Base-by-base conservation (phyloP, 768 basidiomycete genomes). In the Termitomyces sp. region DNA sequence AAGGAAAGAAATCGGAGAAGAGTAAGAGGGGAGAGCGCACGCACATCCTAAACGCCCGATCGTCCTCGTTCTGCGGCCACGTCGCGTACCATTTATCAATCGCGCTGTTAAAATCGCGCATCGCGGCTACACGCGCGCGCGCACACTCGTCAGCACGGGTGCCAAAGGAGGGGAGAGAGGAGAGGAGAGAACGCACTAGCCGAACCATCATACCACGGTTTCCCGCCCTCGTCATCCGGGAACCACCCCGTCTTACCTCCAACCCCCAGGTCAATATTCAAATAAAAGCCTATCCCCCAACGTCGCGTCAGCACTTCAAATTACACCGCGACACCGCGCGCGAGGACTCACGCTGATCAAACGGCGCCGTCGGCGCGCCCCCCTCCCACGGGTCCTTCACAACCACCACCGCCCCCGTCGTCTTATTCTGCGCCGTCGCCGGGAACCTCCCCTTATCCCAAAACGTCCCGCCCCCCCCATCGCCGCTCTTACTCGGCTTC, bases 231-330 rank as follows among this genome's bases (percentile, higher is more conserved):
- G 6, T 76, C 79, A 67, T 96, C 94, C 0, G 90, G 90, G 82
- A 95, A 95, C 89, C 88, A 95, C 26, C 93, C 93, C 61, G 82
- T 86, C 55, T 89, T 93, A 0, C 91, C 92, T 0, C 93, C 93
- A 0, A 79, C 91, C 0, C 87, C 89, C 9, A 95, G 73, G 64
- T 88, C 77, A 56, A 95, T 75, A 52, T 89, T 81, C 23, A 95
- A 70, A 76, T 91, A 94, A 71, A 96, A 95, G 2, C 81, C 86
- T 87, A 61, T 10, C 9, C 36, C 2, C 12, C n/a, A n/a, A 9
- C 33, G 7, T 7, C 33, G 10, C 33, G 10, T 10, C 23, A 60
- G 23, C 23, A 23, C n/a, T n/a, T n/a, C n/a, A n/a, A n/a, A n/a
- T n/a, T n/a, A n/a, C n/a, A n/a, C n/a, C n/a, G n/a, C n/a, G n/a